Evolutionary conservation across 2,329 filamentous ascomycete species (phyloP).

Genomic region (Hymenoscyphus scutula): DNA sequence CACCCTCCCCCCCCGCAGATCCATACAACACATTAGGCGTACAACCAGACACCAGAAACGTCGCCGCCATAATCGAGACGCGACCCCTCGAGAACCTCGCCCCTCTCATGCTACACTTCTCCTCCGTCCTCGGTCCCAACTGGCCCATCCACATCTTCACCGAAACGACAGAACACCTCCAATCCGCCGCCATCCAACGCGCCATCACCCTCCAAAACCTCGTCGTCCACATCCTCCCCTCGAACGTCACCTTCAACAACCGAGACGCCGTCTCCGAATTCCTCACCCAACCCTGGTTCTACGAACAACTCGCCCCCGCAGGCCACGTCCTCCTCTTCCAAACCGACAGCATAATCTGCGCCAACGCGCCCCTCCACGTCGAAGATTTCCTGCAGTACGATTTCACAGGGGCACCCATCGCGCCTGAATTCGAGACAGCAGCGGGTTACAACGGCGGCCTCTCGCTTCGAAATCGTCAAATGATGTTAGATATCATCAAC

Average conservation of each 20-base stretch:
- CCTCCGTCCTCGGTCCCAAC: constrained; percentile 40
- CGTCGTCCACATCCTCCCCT: constrained; percentile 39
- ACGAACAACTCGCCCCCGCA: constrained; percentile 35
- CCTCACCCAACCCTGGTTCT: constrained; percentile 34
- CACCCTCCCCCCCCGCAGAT: neutral
- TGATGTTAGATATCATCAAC: constrained; percentile 32
- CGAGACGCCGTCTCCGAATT: constrained; percentile 35
- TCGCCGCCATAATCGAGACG: constrained; percentile 37
- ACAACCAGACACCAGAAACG: constrained; percentile 15
- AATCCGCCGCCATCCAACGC: constrained; percentile 37
- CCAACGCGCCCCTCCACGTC: constrained; percentile 25
- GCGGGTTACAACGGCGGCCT: constrained; percentile 37
- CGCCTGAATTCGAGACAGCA: constrained; percentile 10
- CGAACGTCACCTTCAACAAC: constrained; percentile 34
- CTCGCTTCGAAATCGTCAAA: constrained; percentile 34
- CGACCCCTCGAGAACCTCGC: constrained; percentile 33
- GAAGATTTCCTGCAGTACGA: constrained; percentile 36
- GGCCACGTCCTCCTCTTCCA: constrained; percentile 36
- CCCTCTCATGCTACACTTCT: constrained; percentile 39
- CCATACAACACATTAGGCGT: neutral
- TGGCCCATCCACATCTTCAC: constrained; percentile 45
- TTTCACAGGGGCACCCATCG: constrained; percentile 36
- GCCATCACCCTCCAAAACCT: constrained; percentile 34
- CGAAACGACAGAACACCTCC: constrained; percentile 16
- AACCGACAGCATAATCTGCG: constrained; percentile 34